Evolutionary conservation across 2,329 filamentous ascomycete species (phyloP), one percentile per base, ranked within the genome.

Genomic region (Pseudogymnoascus sp.): DNA sequence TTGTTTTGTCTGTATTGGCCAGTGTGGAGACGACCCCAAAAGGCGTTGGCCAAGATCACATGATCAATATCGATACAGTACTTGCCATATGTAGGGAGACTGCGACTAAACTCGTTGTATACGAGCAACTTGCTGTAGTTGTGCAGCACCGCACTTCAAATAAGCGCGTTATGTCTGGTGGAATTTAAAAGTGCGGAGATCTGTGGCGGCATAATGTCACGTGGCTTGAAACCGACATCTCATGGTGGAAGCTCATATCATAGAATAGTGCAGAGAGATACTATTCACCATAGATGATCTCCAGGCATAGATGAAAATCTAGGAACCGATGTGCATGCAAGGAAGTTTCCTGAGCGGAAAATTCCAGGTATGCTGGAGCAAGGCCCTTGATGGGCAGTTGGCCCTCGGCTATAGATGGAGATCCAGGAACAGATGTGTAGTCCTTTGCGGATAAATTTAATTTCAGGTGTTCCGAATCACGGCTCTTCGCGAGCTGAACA

Each of bases 141-240:
- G 43, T 16, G n/a, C 43, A 50, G 22, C 12, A 12, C n/a, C 12
- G 47, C n/a, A 54, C 25, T 54, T 18, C 28, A 54, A 54, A 54
- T 33, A 54, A 54, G 47, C 47, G 28, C 47, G 47, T 18, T 54
- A 54, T 54, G 47, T n/a, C 47, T 54, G 47, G 47, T 54, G 47
- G 47, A 54, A 54, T 54, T 33, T 54, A 54, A 54, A 54, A 54
- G n/a, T 54, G 47, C 47, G 28, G 47, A 54, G 47, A 54, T 33
- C 28, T 54, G 25, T 54, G 47, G 9, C 28, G 18, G 2, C 8
- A 33, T 33, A 54, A 20, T 9, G 7, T 54, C 47, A 54, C 47
- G 47, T 54, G 47, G 25, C 22, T 54, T 54, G 5, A 18, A 18
- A 33, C 16, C 28, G 20, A 9, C 39, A 25, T 43, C 39, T n/a